These are phyloP conservation scores for Magnolia officinalis DNA, from an alignment of 164 flowering plant species.

Conservation along the genomic window DNA sequence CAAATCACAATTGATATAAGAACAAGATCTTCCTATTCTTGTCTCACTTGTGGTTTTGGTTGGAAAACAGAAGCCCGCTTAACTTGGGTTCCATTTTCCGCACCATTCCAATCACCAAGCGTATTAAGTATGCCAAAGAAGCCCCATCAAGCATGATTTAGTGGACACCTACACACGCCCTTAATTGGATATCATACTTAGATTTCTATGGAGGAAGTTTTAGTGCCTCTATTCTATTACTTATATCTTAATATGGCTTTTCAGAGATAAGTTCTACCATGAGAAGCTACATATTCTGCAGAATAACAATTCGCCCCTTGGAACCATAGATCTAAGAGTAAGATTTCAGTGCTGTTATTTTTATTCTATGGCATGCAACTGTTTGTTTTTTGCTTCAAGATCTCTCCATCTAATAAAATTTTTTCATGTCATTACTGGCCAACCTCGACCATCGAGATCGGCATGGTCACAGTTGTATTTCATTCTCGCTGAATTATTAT, in stretches of 20 bases:
- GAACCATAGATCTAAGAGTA: slow-evolving; percentile 65
- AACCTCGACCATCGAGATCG: background rate
- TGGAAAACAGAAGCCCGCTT: no score
- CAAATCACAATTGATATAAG: background rate
- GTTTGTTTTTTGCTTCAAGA: background rate
- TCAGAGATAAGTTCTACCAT: slow-evolving; percentile 55
- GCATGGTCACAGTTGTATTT: slow-evolving; percentile 1
- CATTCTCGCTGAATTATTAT: background rate
- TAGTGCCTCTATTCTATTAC: background rate
- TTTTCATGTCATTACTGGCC: background rate
- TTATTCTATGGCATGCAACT: background rate
- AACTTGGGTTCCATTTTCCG: no score
- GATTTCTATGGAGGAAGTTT: background rate
- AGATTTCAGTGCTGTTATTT: slow-evolving; percentile 19
- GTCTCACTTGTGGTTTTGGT: no score
- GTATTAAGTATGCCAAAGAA: background rate
- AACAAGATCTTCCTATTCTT: no score
- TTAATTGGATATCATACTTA: background rate
- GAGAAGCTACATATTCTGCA: slow-evolving; percentile 45
- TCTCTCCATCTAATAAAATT: background rate
- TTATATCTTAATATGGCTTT: slow-evolving; percentile 14
- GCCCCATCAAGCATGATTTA: background rate
- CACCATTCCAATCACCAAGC: no score
- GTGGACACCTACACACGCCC: background rate
- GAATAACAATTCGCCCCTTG: slow-evolving; percentile 53